Percentiles rank a stretch among this genome's conserved stretches.
phyloP scores from a whole-genome alignment of 164 flowering plant genomes.

The Brasenia schreberi region DNA sequence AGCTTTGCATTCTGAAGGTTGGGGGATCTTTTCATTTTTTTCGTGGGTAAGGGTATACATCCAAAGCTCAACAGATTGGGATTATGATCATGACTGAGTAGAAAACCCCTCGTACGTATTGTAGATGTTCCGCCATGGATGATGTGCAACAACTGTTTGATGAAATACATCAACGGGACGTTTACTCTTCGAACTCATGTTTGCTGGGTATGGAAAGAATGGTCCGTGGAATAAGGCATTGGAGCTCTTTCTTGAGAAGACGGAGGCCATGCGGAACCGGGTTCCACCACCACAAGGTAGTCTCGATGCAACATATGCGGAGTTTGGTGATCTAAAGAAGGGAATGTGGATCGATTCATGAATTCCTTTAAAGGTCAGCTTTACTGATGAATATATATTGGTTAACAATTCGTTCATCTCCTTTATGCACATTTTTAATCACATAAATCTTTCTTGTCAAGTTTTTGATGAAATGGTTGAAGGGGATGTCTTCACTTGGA shows the following conservation, averaged over 20 bases:
- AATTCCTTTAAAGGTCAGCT: not conserved
- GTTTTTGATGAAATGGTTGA: not conserved
- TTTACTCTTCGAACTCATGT: slow-evolving; percentile 25
- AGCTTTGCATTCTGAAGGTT: too few relatives aligned
- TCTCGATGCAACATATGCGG: not conserved
- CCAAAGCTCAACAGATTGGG: too few relatives aligned
- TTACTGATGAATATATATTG: not conserved
- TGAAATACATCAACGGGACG: slow-evolving; percentile 17
- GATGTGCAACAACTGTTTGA: slow-evolving; percentile 28
- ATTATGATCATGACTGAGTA: too few relatives aligned
- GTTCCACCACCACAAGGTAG: not conserved
- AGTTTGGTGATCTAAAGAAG: not conserved
- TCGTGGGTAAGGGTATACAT: too few relatives aligned
- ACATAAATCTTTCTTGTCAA: not conserved
- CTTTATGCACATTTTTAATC: not conserved
- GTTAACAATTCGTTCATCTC: not conserved
- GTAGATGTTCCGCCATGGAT: not conserved
- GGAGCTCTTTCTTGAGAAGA: slow-evolving; percentile 8
- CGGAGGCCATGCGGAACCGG: not conserved
- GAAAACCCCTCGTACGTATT: not conserved
- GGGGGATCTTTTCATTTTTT: too few relatives aligned
- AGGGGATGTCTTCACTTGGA: not conserved
- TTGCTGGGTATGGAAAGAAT: slow-evolving; percentile 13
- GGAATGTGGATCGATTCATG: not conserved
- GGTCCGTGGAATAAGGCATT: slow-evolving; percentile 16